Evolutionary conservation across 73 alveolate species (phyloP).

Genomic region (Paramecium pentaurelia): DNA sequence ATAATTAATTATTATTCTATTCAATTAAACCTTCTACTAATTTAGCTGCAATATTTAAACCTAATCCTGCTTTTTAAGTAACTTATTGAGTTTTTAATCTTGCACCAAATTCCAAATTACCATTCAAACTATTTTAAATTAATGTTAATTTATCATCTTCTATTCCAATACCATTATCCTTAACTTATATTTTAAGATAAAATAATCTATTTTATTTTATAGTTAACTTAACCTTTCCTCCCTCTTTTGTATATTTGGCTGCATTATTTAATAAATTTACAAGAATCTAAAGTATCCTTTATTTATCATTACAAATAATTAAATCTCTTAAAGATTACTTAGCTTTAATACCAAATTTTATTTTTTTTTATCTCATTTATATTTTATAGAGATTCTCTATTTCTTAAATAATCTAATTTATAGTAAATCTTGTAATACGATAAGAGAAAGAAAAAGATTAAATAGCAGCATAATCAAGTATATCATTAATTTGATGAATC

Average conservation of each 20-base stretch:
- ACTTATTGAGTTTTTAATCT: background rate
- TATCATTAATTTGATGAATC: slow-evolving; percentile 48
- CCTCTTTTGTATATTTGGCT: background rate
- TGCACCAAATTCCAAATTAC: background rate
- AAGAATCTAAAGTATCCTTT: background rate
- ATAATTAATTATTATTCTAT: background rate
- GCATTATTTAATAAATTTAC: background rate
- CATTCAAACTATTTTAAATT: background rate
- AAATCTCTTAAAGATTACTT: background rate
- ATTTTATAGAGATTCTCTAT: background rate
- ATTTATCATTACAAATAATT: background rate
- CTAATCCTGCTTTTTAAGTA: background rate
- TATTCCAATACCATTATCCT: slow-evolving; percentile 10
- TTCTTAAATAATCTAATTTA: background rate
- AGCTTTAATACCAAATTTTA: background rate
- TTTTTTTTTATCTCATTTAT: background rate
- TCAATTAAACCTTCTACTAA: background rate
- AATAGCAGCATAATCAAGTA: background rate
- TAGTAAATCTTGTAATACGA: background rate
- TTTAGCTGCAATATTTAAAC: background rate
- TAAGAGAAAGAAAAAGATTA: background rate
- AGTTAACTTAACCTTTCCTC: background rate
- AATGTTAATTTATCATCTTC: background rate
- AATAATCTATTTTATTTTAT: background rate
- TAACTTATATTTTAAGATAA: background rate